Conservation (phyloP, 2,329 filamentous ascomycete genomes). For the Pseudocercospora musae region DNA sequence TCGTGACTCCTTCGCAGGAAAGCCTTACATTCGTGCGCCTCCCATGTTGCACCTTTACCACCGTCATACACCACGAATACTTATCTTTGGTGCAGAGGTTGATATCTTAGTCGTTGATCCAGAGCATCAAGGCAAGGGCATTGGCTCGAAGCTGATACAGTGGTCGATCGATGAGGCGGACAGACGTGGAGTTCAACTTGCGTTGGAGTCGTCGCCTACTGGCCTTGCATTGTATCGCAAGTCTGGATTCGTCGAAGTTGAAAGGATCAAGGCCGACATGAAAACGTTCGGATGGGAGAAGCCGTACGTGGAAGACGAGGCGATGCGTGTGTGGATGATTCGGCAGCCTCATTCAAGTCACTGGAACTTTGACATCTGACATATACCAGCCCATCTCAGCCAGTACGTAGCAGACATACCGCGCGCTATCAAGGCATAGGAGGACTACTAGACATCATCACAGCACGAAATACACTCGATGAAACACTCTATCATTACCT, state of each 20-base stretch:
- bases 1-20: slow-evolving; percentile 13
- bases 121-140: slow-evolving; percentile 5
- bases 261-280: slow-evolving; percentile 28
- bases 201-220: slow-evolving; percentile 13
- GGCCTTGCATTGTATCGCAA: slow-evolving; percentile 10
- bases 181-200: slow-evolving; percentile 2
- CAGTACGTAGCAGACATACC: neutral
- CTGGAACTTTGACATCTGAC: neutral
- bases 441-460: no score
- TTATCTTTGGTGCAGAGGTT: neutral
- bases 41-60: neutral
- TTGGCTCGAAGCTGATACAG: slow-evolving; percentile 9
- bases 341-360: neutral
- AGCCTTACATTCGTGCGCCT: slow-evolving; percentile 23
- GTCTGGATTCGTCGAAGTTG: slow-evolving; percentile 9
- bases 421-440: no score
- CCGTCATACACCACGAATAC: neutral
- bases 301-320: slow-evolving; percentile 25
- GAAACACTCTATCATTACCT: neutral
- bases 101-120: slow-evolving; percentile 9
- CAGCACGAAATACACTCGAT: neutral
- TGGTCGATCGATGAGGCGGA: slow-evolving; percentile 9
- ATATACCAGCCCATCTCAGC: neutral
- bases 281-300: slow-evolving; percentile 21
- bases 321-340: slow-evolving; percentile 28